Base-by-base conservation (phyloP, 371 early-diverging fungal species). In the Mucor piriformis region DNA sequence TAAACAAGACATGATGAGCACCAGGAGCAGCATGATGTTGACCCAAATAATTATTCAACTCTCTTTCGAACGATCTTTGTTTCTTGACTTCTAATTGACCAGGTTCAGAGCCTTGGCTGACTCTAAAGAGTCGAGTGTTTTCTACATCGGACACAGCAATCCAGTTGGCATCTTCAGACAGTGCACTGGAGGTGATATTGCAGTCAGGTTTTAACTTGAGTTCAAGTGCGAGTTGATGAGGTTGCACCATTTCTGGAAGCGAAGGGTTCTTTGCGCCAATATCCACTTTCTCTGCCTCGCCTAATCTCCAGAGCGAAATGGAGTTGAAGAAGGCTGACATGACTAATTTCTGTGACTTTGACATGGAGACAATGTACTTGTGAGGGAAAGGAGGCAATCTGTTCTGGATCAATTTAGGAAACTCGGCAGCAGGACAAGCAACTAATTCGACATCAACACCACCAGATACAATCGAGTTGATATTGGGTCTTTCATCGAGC, bases 121-220 rank as follows among this genome's bases (percentile, higher is more conserved):
- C 66, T 27, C 81, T 73, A 78, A 92, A 93, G 6, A 95, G 69
- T 62, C 85, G 82, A 23, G 89, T 79, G 55, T 82, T 74, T 49
- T 91, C 86, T 18, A 89, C 83, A 65, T 94, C 93, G 21, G 95
- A 85, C 4, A 89, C 88, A 3, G 91, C 92, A 58, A 97, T 84
- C 89, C 93, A 92, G 12, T 79, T 66, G 5, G 93, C 96, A 69
- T 94, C 85, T 56, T 86, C 81, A 15, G 97, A 94, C 15, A 97
- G 78, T 1, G 90, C 84, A 58, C 88, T 83, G 29, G 91, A 81
- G 5, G 85, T 83, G 35, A 91, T 77, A 66, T 91, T 87, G 37
- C 77, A 74, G 10, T 77, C 84, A 27, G 76, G 76, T 54, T 82
- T 85, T 16, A 89, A 74, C 51, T 83, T 82, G 63, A 90, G 79